phyloP scores from a whole-genome alignment of 495 filamentous ascomycete species.

The Xylaria intraflava region DNA sequence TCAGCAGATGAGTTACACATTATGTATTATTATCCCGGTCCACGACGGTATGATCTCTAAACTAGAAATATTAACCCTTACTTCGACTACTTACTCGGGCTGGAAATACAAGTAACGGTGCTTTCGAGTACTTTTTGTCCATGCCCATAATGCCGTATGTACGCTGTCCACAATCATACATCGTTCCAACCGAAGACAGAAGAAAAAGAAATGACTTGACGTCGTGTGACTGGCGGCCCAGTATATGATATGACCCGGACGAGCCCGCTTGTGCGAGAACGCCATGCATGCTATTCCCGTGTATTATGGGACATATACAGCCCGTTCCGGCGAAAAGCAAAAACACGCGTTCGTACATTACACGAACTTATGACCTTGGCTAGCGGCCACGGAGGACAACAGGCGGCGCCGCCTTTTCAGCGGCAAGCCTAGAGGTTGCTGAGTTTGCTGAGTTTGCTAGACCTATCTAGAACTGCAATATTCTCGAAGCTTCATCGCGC shows the following conservation, averaged over 20 bases:
- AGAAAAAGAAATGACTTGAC: not conserved
- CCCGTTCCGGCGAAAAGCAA: not conserved
- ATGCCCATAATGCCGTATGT: not conserved
- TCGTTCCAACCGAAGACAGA: not conserved
- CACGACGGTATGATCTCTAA: not conserved
- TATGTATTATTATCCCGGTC: not conserved
- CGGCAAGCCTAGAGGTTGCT: not conserved
- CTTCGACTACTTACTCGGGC: not conserved
- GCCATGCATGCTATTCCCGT: not conserved
- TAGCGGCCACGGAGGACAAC: not conserved
- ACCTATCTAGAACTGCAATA: no score
- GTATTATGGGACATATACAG: not conserved
- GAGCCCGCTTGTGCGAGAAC: no score
- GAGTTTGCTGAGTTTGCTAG: not conserved
- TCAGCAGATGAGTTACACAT: no score
- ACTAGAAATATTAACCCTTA: not conserved
- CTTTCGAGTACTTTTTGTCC: not conserved
- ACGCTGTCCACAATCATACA: not conserved
- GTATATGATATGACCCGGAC: no score
- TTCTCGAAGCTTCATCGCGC: not conserved
- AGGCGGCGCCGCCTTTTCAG: not conserved
- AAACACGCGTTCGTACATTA: not conserved
- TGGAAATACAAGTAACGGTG: not conserved
- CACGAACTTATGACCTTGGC: not conserved
- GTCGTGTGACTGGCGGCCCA: not conserved